A percentile compares a stretch with the other conserved stretches of the same genome.
phyloP scores from a whole-genome alignment of 2,329 filamentous ascomycete genomes.

The Penicillium polonicum region DNA sequence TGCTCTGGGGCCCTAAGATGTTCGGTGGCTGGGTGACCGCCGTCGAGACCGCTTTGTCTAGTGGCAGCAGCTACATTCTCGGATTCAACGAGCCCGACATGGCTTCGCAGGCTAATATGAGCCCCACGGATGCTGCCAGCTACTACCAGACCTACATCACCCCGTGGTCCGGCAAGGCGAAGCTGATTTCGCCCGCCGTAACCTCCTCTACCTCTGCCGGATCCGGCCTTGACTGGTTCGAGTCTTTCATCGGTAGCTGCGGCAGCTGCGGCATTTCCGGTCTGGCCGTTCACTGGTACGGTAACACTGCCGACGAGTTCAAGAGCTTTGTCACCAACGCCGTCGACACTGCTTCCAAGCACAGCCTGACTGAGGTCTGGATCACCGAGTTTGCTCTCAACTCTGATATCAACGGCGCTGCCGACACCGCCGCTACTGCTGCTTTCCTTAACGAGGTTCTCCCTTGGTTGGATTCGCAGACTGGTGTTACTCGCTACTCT shows the following conservation, averaged over 20 bases:
- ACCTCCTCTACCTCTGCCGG: slow-evolving; percentile 37
- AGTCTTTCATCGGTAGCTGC: slow-evolving; percentile 41
- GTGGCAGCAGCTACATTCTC: slow-evolving; percentile 40
- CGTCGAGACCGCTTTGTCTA: slow-evolving; percentile 35
- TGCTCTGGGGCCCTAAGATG: slow-evolving; percentile 45
- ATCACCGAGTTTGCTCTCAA: slow-evolving; percentile 47
- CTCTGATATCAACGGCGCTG: slow-evolving; percentile 26
- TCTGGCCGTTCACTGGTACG: slow-evolving; percentile 49
- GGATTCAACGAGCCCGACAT: slow-evolving; percentile 51
- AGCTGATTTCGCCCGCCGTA: slow-evolving; percentile 43
- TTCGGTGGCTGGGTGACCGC: slow-evolving; percentile 37
- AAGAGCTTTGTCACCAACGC: slow-evolving; percentile 39
- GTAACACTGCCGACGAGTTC: slow-evolving; percentile 35
- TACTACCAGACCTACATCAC: slow-evolving; percentile 42
- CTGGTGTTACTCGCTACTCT: slow-evolving; percentile 42
- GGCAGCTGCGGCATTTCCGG: slow-evolving; percentile 41
- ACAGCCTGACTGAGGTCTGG: slow-evolving; percentile 45
- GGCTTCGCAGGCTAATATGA: slow-evolving; percentile 39
- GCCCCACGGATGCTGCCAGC: slow-evolving; percentile 36
- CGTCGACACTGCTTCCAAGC: slow-evolving; percentile 31
- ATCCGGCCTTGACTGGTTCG: slow-evolving; percentile 44
- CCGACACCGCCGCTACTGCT: slow-evolving; percentile 23
- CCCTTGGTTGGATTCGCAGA: slow-evolving; percentile 42
- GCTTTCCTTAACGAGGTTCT: slow-evolving; percentile 41
- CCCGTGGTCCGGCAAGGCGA: slow-evolving; percentile 36